These are phyloP conservation scores for Amphibolis antarctica DNA, from an alignment of 106 monocot species.

Conservation along the genomic window DNA sequence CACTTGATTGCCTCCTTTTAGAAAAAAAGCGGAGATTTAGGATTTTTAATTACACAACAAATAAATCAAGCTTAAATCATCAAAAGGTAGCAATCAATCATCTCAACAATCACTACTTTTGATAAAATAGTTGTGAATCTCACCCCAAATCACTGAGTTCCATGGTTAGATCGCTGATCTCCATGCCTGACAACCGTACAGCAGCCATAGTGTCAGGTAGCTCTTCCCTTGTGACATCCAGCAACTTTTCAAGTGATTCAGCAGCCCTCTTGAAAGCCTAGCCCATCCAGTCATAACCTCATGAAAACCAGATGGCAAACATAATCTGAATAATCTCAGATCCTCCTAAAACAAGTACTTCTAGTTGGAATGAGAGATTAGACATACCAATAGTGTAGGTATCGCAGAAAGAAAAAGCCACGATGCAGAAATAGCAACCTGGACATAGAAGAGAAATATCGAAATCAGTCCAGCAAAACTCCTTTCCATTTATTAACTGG, in stretches of 20 bases:
- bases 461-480: too few species aligned
- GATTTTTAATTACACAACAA: not conserved
- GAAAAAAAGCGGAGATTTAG: too few species aligned
- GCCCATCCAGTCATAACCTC: not conserved
- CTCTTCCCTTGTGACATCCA: slow-evolving; percentile 64
- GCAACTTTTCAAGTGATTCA: slow-evolving; percentile 48
- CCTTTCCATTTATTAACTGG: too few species aligned
- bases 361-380: not conserved
- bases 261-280: slow-evolving; percentile 63
- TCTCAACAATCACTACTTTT: too few species aligned
- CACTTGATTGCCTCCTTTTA: too few species aligned
- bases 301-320: not conserved
- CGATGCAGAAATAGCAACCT: slow-evolving; percentile 56
- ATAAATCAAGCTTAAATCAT: not conserved
- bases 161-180: slow-evolving; percentile 78
- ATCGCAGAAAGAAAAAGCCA: slow-evolving; percentile 73
- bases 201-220: slow-evolving; percentile 78
- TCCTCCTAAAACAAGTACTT: not conserved
- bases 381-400: slow-evolving; percentile 53
- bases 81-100: not conserved
- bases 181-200: slow-evolving; percentile 69
- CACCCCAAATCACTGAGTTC: slow-evolving; percentile 76
- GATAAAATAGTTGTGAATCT: not conserved
- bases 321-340: not conserved
- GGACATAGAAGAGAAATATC: slow-evolving; percentile 1